These are phyloP conservation scores for Thielaviopsis musarum DNA, from an alignment of 2,329 filamentous ascomycete genomes.

Conservation along the genomic window DNA sequence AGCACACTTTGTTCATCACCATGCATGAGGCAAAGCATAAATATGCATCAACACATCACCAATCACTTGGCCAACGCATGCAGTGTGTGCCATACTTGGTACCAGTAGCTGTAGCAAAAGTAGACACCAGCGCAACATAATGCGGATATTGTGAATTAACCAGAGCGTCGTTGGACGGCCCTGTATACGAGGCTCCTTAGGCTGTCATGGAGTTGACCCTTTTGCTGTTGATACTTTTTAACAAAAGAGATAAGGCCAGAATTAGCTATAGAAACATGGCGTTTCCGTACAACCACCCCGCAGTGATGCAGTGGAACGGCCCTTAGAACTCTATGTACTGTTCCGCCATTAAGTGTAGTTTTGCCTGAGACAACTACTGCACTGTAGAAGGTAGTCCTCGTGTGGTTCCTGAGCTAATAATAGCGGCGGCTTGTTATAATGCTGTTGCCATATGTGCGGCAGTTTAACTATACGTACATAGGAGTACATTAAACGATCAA, in stretches of 20 bases:
- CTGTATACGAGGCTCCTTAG: background rate
- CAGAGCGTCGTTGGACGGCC: background rate
- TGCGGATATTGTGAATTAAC: background rate
- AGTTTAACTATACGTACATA: no score
- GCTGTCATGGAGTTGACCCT: background rate
- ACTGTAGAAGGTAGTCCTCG: no score
- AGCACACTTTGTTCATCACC: background rate
- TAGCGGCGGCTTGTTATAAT: background rate
- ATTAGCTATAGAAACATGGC: background rate
- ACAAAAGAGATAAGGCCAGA: background rate
- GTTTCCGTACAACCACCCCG: background rate
- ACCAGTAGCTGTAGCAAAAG: background rate
- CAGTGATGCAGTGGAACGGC: background rate
- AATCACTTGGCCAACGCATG: background rate
- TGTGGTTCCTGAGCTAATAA: no score
- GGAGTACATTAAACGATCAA: no score
- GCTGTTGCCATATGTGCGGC: background rate
- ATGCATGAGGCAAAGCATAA: background rate
- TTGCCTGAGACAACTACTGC: no score
- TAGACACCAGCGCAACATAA: background rate
- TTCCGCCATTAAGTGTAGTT: background rate
- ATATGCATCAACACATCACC: background rate
- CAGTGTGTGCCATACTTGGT: background rate
- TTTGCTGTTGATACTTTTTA: background rate
- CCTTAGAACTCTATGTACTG: background rate